Base-by-base conservation (phyloP, 2,329 filamentous ascomycete genomes). In the Boeremia lycopersici region DNA sequence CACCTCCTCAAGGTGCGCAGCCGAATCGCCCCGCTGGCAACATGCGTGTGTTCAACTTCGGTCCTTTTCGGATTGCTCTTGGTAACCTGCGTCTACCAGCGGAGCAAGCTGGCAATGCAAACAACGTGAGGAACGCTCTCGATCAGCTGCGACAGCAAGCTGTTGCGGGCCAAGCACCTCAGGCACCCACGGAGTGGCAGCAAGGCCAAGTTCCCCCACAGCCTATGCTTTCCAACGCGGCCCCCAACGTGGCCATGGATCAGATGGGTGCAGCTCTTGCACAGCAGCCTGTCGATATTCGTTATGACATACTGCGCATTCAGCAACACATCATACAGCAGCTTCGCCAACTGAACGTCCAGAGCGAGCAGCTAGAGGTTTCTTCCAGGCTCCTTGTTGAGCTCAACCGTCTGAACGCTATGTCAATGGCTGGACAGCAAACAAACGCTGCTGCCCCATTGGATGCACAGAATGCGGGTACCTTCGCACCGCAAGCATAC, bases 271-370 rank as follows among this genome's bases (percentile, higher is more conserved):
- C 60, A 7, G 62, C 65, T 30, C 43, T 64, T 29, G 60, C 63
- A 31, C 65, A 68, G 25, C 68, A 74, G 34, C 71, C 70, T 12
- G 60, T 63, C 17, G 71, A 74, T 42, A 67, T 75, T 19, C 72
- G 73, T 39, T 64, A 67, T 4, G 71, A 75, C 41, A 74, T 75
- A 17, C 38, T 75, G 39, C 70, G 72, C 15, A 60, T 74, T 12
- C 72, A 75, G 51, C 69, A 74, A 13, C 73, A 73, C 45, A 75
- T 75, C 33, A 66, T 73, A 19, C 61, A 72, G 23, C 72, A 71
- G n/a, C 53, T 75, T 29, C 70, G 68, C 13, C 69, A 70, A 35
- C 54, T 75, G 13, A 70, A 71, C 43, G 58, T 57, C 8, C 71
- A 74, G 46, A 69, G 73, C 23, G 62, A 66, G 44, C 72, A 75